phyloP scores from a whole-genome alignment of 1,284 basidiomycete species.

The Cutaneotrichosporon cyanovorans region DNA sequence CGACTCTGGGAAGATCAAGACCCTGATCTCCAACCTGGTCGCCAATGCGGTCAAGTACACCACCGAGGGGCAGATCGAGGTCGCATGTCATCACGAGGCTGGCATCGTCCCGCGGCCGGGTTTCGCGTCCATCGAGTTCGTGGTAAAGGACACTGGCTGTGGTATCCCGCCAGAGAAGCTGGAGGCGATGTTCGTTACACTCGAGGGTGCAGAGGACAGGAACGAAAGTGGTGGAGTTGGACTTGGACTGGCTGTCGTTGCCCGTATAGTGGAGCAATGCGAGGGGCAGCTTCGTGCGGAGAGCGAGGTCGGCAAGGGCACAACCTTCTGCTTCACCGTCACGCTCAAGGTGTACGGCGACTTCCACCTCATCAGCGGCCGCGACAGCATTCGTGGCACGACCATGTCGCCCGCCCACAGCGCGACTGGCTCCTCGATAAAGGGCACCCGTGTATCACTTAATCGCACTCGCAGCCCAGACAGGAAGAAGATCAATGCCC shows the following conservation, averaged over 20 bases:
- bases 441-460: too few species aligned
- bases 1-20: constrained; percentile 66
- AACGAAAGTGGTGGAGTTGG: constrained; percentile 43
- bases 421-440: too few species aligned
- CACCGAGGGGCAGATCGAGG: constrained; percentile 56
- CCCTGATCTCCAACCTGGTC: constrained; percentile 73
- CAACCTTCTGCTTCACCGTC: constrained; percentile 52
- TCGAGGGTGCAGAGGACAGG: constrained; percentile 69
- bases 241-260: constrained; percentile 70
- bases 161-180: constrained; percentile 68
- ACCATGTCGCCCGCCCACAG: too few species aligned
- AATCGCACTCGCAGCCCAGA: too few species aligned
- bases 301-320: constrained; percentile 62
- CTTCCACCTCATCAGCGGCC: too few species aligned
- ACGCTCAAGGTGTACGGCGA: constrained; percentile 20
- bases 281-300: constrained; percentile 73
- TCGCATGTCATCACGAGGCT: constrained; percentile 50
- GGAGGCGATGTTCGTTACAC: constrained; percentile 75
- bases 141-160: constrained; percentile 68
- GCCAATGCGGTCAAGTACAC: constrained; percentile 83
- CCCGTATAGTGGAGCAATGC: constrained; percentile 72
- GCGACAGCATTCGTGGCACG: too few species aligned
- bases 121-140: constrained; percentile 59
- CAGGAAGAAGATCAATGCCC: too few species aligned
- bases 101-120: constrained; percentile 1